Percentiles rank a stretch among this genome's conserved stretches.
phyloP scores from a whole-genome alignment of 1,284 basidiomycete genomes.

The Ceratobasidium sp. region DNA sequence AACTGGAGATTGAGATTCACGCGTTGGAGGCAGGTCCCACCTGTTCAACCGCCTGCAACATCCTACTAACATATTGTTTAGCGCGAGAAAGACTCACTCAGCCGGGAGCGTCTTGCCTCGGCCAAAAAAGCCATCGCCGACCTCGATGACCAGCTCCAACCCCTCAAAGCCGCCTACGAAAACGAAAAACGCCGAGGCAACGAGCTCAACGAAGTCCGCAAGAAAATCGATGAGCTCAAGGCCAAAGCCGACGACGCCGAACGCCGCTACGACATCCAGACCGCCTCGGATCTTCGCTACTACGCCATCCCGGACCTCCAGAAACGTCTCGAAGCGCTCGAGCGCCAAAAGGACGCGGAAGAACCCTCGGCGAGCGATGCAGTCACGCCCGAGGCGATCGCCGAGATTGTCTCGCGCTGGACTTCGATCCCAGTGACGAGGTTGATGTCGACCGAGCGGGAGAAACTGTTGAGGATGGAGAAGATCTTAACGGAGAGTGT shows the following conservation, averaged over 20 bases:
- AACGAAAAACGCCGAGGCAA: slow-evolving; percentile 90
- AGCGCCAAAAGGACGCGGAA: slow-evolving; percentile 80
- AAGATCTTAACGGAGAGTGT: slow-evolving; percentile 73
- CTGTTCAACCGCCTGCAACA: neutral
- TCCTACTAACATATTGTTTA: slow-evolving; percentile 35
- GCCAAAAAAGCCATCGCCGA: slow-evolving; percentile 87
- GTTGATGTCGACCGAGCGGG: slow-evolving; percentile 87
- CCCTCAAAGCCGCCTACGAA: slow-evolving; percentile 90
- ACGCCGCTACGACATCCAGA: slow-evolving; percentile 84
- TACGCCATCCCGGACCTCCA: slow-evolving; percentile 96
- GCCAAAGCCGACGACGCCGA: slow-evolving; percentile 96
- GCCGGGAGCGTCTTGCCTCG: slow-evolving; percentile 85
- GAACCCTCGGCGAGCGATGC: slow-evolving; percentile 74
- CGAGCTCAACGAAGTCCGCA: slow-evolving; percentile 83
- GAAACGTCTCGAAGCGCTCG: slow-evolving; percentile 74
- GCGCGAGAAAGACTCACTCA: slow-evolving; percentile 91
- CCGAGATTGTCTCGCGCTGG: slow-evolving; percentile 89
- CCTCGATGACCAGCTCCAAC: slow-evolving; percentile 91
- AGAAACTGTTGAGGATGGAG: slow-evolving; percentile 88
- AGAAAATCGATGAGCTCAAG: slow-evolving; percentile 91
- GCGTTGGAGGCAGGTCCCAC: slow-evolving; percentile 77
- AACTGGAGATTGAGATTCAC: slow-evolving; percentile 96
- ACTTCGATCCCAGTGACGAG: slow-evolving; percentile 93
- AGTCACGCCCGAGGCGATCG: slow-evolving; percentile 92
- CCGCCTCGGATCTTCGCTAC: slow-evolving; percentile 92